Base-by-base conservation (phyloP, 2,329 filamentous ascomycete species). In the Pseudogymnoascus sp. region DNA sequence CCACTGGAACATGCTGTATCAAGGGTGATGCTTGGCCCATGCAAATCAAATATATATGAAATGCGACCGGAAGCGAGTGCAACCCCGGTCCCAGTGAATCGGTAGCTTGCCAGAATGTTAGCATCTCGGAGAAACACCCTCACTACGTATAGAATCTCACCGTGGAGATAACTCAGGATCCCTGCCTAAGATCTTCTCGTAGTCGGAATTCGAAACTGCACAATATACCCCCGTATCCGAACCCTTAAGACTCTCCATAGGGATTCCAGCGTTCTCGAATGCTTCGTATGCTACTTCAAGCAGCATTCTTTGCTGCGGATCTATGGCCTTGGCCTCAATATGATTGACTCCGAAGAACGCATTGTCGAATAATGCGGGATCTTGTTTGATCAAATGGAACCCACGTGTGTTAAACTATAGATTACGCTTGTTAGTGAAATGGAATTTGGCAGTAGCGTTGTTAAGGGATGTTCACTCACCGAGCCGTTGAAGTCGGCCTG, bases 1-100 rank as follows among this genome's bases (percentile, higher is more conserved):
- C 80, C 80, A 4, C 78, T 58, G 5, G 63, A 63, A 33, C 63
- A 67, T 3, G 58, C 65, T 10, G 65, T 65, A 40, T 67, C 65
- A 21, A 67, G 7, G 1, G 63, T 64, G 15, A 65, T 59, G 36
- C 59, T 62, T 6, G 60, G 61, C 25, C 61, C 61, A 10, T 42
- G 21, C 61, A 65, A 62, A 59, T 67, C 66, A 58, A 69, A 69
- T 37, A 64, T 66, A 45, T 68, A 68, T 5, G 65, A 66, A 8
- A 69, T 58, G 8, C 67, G 64, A 39, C 37, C 37, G 37, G 18
- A 18, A 18, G 18, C 18, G 18, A 18, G 18, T 18, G 18, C 18
- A 18, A 18, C 18, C 18, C 18, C 18, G 18, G 18, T 39, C 18
- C 37, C 37, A 18, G 37, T 39, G 7, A 39, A 39, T 6, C 37